Base-by-base conservation (phyloP, 2,329 filamentous ascomycete genomes). In the Plectosphaerella cucumerina region DNA sequence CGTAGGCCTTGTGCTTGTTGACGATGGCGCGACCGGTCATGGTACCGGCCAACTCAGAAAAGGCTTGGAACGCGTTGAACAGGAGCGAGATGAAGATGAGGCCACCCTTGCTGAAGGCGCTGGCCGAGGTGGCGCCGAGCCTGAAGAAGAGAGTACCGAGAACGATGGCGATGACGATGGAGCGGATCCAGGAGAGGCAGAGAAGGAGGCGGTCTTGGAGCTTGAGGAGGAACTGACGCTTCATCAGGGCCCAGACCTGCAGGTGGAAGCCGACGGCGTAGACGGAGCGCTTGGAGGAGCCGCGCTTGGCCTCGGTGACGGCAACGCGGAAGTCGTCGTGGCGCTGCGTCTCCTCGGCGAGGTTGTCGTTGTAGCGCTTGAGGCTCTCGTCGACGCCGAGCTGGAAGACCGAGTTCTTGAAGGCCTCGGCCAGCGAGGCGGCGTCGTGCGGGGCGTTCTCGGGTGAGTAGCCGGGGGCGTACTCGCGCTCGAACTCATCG, bases 1-100 rank as follows among this genome's bases (percentile, higher is more conserved):
- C 87, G 59, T 90, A 95, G 0, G 87, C 85, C 51, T 86, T 84
- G 67, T 95, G 90, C 65, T 94, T 95, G 65, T 91, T 90, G 53
- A 95, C 80, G 35, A 95, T 87, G 0, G 85, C 78, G 9, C 90
- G 79, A 1, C 86, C 89, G 15, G 85, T 71, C 87, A 94, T 93
- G 2, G 86, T 87, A 11, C 79, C 77, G 0, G 79, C 86, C 0
- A 96, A 70, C 65, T 95, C 90, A 0, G 86, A 82, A 62, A 94
- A 92, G 21, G 90, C 88, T 62, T 90, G 85, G 68, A 95, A 93
- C n/a, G 87, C 87, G 65, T 93, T 93, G 77, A 93, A 93, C 5
- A 95, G 71, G 2, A 95, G 78, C 20, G 87, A 75, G 49, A 91
- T 83, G 70, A 95, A 95, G 47, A 95, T 74, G 1, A 93, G 80